Base-by-base conservation (phyloP, 371 early-diverging fungal species). In the Fennellomyces sp. region DNA sequence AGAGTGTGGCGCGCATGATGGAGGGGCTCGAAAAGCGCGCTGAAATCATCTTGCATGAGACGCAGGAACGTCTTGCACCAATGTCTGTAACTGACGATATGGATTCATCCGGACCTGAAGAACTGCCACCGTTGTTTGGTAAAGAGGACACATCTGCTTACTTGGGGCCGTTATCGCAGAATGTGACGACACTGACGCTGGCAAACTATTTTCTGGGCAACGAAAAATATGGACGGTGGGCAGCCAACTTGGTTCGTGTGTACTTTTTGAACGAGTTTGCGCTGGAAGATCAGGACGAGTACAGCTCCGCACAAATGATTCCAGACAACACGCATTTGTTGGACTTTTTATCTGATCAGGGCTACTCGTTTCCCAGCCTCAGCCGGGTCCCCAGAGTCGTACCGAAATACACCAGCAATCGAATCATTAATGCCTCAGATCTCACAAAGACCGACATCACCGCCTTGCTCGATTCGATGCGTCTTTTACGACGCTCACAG, bases 261-360 rank as follows among this genome's bases (percentile, higher is more conserved):
- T 79, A 84, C 28, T 66, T 88, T 21, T 61, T 88, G 31, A 73
- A 75, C 30, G 77, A 74, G 30, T 78, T 80, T 42, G 85, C 84
- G 11, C 68, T 83, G 13, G 83, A 81, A 36, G 81, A 84, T 23
- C 75, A 76, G 47, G 78, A 79, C 27, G 73, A 72, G 38, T 75
- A 74, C 39, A 74, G 80, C 30, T 72, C 76, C 15, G 78, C 83
- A 11, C 68, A 69, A n/a, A 64, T 75, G 23, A 71, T 79, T 19
- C 76, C 83, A 5, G 81, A 83, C 27, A 82, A 81, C 31, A 84
- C 75, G 12, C 78, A 78, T 60, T 47, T 85, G 21, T 60, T 82
- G n/a, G 85, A 85, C 50, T 83, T 83, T 36, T 51, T 84, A 41
- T 77, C 85, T 12, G 87, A 86, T 27, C 85, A 86, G 63, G 87